Conservation (phyloP, 73 alveolate genomes). For the Paramecium sexaurelia region DNA sequence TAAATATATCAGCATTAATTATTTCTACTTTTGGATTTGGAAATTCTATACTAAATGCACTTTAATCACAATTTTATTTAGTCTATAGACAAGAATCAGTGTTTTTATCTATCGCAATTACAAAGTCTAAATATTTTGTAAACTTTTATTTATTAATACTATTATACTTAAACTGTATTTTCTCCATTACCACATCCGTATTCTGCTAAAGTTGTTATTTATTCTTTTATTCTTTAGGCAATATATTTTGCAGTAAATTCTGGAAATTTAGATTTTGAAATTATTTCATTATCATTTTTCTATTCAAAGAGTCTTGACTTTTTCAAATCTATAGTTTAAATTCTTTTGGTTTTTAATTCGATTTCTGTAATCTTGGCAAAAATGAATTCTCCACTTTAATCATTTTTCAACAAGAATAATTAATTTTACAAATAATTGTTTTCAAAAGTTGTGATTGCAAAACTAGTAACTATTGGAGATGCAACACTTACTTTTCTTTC, state of each 20-base stretch:
- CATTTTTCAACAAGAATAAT: background rate
- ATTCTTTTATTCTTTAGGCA: background rate
- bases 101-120: slow-evolving; percentile 10
- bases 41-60: background rate
- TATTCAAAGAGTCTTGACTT: background rate
- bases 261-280: background rate
- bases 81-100: background rate
- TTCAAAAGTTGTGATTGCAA: background rate
- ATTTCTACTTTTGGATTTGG: slow-evolving; percentile 14
- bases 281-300: background rate
- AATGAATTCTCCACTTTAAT: background rate
- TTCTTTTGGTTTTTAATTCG: background rate
- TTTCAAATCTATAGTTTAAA: background rate
- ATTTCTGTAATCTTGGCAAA: background rate
- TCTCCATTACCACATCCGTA: slow-evolving; percentile 35
- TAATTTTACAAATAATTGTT: background rate
- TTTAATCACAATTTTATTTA: background rate
- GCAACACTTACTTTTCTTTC: background rate
- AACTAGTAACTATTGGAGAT: slow-evolving; percentile 31
- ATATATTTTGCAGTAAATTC: background rate
- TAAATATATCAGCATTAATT: background rate
- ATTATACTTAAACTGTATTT: slow-evolving; percentile 19
- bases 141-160: background rate
- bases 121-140: slow-evolving; percentile 34
- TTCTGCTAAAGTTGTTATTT: background rate